Evolutionary conservation across 2,329 filamentous ascomycete species (phyloP), one percentile per base, ranked within the genome.

Genomic region (Thelonectria discophora): DNA sequence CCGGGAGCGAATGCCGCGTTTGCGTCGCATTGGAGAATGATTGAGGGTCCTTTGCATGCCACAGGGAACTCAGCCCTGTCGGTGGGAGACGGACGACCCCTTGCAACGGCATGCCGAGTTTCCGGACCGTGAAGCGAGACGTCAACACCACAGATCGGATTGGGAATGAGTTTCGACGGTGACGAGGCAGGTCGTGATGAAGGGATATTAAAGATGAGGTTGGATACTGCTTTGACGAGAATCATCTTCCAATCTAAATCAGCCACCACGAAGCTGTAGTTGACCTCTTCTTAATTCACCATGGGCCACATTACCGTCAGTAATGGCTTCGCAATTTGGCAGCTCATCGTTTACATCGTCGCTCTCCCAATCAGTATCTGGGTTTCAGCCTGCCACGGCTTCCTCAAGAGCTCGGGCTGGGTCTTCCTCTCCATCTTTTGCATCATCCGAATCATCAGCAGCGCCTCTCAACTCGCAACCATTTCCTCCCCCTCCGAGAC

Each of bases 381-480:
- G 45, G 51, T 59, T n/a, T 48, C 51, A 2, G 39, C 47, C 5
- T 50, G 55, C 5, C 60, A 62, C 20, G 60, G 47, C 2, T 52
- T 59, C 9, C 30, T 48, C 15, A 59, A 59, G 32, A 51, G 13
- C 21, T 59, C 51, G 3, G 51, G 51, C 6, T 59, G 47, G 55
- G 37, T 59, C 18, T 55, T 62, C 32, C 40, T 62, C 15, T 17
- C 42, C n/a, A 59, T 59, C 18, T 59, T 52, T 30, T 20, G 55
- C 20, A 20, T n/a, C n/a, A 52, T 59, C 7, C 18, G 47, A 12
- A 15, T 62, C 17, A 34, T 59, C 47, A 43, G 51, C 13, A 43
- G 50, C 12, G 50, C 50, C 13, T 52, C 60, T 0, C 46, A 62
- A n/a, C 45, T 59, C 8, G 55, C 60, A 30, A 52, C 47, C 12